Evolutionary conservation across 805 yeast species (phyloP).

Genomic region (Metschnikowia hibisci): DNA sequence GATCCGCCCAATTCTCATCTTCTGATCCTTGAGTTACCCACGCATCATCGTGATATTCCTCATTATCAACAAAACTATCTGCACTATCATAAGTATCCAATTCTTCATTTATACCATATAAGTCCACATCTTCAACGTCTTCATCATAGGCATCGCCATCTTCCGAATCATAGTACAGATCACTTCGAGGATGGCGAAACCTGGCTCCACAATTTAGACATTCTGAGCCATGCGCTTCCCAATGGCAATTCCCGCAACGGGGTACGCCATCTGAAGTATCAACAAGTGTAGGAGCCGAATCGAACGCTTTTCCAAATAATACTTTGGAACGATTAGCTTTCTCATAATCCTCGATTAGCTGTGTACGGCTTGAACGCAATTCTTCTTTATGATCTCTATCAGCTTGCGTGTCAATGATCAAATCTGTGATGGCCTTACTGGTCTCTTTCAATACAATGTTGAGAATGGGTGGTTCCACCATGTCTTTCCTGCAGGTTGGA

Average conservation of each 20-base stretch:
- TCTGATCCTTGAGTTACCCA: no score
- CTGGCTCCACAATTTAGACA: conserved; percentile 67
- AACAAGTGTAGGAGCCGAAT: conserved; percentile 48
- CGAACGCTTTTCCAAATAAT: conserved; percentile 50
- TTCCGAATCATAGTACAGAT: conserved; percentile 33
- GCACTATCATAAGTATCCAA: conserved; percentile 16
- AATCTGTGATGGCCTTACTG: conserved; percentile 31
- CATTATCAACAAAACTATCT: conserved; percentile 19
- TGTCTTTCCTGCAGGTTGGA: conserved; percentile 58
- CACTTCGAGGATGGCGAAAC: conserved; percentile 35
- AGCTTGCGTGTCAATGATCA: conserved; percentile 34
- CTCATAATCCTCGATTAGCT: conserved; percentile 32
- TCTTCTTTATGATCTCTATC: conserved; percentile 23
- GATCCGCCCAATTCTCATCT: neutral
- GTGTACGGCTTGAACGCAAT: conserved; percentile 25
- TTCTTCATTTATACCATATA: conserved; percentile 13
- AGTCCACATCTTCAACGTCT: conserved; percentile 28
- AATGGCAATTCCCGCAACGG: conserved; percentile 71
- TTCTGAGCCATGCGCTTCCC: conserved; percentile 69
- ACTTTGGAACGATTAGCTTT: conserved; percentile 33
- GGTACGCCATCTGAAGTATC: conserved; percentile 71
- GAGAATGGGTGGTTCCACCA: conserved; percentile 48
- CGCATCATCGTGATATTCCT: conserved; percentile 17
- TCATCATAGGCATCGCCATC: conserved; percentile 36
- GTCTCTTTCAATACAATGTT: conserved; percentile 52